Evolutionary conservation across 2,329 filamentous ascomycete genomes (phyloP).

Genomic region (Fusarium anguioides): DNA sequence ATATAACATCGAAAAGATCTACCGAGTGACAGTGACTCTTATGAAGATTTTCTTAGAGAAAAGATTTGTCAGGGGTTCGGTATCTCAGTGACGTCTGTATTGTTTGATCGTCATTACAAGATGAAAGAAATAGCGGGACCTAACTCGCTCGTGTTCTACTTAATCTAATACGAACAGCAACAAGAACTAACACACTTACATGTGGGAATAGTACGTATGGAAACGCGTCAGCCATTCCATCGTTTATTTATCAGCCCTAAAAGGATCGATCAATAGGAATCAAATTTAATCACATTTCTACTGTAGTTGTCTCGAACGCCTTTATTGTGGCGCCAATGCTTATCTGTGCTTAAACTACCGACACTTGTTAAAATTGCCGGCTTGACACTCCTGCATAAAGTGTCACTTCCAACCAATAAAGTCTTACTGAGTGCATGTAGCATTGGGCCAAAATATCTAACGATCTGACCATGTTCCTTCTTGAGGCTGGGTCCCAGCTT

Average conservation of each 20-base stretch:
- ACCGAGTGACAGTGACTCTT: not conserved
- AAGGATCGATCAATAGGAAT: not conserved
- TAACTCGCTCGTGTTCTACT: not conserved
- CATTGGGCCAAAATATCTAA: not conserved
- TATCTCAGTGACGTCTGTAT: not conserved
- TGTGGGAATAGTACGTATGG: not conserved
- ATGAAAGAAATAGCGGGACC: not conserved
- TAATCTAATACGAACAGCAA: not conserved
- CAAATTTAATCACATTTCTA: not conserved
- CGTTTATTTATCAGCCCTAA: not conserved
- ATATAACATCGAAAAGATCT: not conserved
- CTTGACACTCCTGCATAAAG: not conserved
- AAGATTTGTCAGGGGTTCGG: not conserved
- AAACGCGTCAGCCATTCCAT: not conserved
- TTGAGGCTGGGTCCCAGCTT: not conserved
- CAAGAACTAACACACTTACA: not conserved
- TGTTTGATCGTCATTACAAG: not conserved
- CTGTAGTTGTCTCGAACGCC: not conserved
- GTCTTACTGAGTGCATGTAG: not conserved
- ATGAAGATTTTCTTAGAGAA: not conserved
- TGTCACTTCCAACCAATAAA: constrained; percentile 4
- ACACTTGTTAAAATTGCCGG: constrained; percentile 8
- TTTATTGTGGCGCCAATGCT: not conserved
- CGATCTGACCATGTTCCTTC: not conserved
- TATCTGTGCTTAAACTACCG: not conserved